phyloP scores from a whole-genome alignment of 495 filamentous ascomycete species.

The Talaromyces proteolyticus region DNA sequence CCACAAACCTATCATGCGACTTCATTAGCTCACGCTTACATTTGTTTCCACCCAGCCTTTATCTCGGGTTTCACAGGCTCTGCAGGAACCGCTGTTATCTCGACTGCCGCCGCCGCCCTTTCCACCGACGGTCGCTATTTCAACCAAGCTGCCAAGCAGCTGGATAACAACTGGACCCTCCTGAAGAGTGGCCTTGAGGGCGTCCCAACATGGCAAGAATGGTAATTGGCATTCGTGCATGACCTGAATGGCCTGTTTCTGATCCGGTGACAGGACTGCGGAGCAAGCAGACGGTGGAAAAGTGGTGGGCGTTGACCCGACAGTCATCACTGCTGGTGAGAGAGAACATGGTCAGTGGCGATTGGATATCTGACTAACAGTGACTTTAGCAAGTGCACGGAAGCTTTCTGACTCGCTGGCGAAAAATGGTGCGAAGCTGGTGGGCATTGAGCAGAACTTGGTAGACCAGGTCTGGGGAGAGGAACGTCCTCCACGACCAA shows the following conservation, averaged over 20 bases:
- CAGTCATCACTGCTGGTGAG: conserved; percentile 70
- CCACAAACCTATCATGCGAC: conserved; percentile 1
- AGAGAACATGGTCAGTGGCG: background rate
- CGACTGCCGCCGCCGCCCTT: conserved; percentile 77
- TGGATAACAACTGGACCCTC: conserved; percentile 87
- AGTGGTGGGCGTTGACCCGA: conserved; percentile 86
- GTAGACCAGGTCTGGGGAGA: conserved; percentile 83
- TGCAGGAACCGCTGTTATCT: conserved; percentile 87
- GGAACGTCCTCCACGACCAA: conserved; percentile 66
- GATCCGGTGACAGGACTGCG: conserved; percentile 47
- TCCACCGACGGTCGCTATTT: conserved; percentile 98
- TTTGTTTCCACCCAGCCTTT: conserved; percentile 48
- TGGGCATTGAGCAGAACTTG: conserved; percentile 71
- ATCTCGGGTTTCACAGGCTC: conserved; percentile 96
- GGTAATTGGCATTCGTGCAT: conserved; percentile 43
- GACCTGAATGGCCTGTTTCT: background rate
- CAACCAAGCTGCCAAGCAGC: conserved; percentile 90
- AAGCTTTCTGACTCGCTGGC: conserved; percentile 84
- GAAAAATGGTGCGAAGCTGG: conserved; percentile 71
- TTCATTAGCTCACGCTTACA: background rate
- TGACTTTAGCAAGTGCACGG: conserved; percentile 58
- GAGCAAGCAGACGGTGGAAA: conserved; percentile 82
- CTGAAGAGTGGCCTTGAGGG: conserved; percentile 90
- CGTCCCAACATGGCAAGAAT: conserved; percentile 97
- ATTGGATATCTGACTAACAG: conserved; percentile 11